phyloP scores from a whole-genome alignment of 139 green algal species.

The Pseudopediastrum boryanum region DNA sequence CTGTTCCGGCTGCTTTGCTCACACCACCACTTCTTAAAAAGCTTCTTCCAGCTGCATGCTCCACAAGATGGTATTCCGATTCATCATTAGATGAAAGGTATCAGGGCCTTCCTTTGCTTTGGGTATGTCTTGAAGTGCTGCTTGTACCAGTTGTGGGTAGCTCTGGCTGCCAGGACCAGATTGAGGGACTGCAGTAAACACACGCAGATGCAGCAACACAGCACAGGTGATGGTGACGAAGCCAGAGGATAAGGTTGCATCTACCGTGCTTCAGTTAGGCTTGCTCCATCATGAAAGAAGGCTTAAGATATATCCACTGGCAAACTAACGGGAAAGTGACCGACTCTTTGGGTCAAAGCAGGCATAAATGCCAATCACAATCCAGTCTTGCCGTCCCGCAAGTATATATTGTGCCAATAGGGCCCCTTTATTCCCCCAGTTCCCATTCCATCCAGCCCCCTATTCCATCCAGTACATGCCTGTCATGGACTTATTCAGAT shows the following conservation, averaged over 20 bases:
- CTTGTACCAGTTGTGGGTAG: conserved; percentile 71
- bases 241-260: not conserved
- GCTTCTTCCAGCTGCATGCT: too few relatives aligned
- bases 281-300: too few relatives aligned
- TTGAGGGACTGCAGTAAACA: conserved; percentile 65
- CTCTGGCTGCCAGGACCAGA: conserved; percentile 66
- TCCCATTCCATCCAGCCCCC: too few relatives aligned
- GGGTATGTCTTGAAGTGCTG: conserved; percentile 63
- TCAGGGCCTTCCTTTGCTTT: conserved; percentile 40
- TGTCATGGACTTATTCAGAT: too few relatives aligned
- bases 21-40: too few relatives aligned
- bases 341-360: not conserved
- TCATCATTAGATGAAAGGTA: conserved; percentile 59
- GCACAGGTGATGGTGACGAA: not conserved
- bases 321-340: not conserved
- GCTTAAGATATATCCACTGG: too few relatives aligned
- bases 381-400: too few relatives aligned
- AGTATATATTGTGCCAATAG: too few relatives aligned
- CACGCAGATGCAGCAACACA: not conserved
- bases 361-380: not conserved
- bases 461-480: too few relatives aligned
- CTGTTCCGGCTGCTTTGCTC: too few relatives aligned
- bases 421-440: too few relatives aligned
- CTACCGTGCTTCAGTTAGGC: not conserved
- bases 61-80: not conserved